Evolutionary conservation across 345 rosid genomes (phyloP).

Genomic region (Reutealis trisperma): DNA sequence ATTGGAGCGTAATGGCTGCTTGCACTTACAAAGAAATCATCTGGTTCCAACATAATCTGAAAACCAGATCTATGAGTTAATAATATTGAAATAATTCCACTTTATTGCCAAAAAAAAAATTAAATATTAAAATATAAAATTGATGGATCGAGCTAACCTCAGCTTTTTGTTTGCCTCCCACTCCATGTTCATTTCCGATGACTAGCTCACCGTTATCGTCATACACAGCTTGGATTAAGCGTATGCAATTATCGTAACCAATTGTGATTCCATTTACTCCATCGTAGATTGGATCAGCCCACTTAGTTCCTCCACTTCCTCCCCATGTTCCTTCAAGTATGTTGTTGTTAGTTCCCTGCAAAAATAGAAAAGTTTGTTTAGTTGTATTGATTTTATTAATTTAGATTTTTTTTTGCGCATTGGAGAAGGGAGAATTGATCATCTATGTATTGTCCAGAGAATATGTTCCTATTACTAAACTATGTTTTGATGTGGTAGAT

Average conservation of each 20-base stretch:
- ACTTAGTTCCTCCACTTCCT: conserved; percentile 66
- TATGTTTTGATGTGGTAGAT: too few species aligned
- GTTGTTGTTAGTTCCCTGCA: conserved; percentile 11
- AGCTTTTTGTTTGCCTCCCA: conserved; percentile 55
- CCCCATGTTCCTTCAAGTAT: conserved; percentile 74
- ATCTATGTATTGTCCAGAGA: too few species aligned
- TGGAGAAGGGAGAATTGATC: too few species aligned
- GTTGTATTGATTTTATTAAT: too few species aligned
- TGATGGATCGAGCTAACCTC: conserved; percentile 42
- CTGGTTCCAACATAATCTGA: conserved; percentile 76
- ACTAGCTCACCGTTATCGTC: conserved; percentile 62
- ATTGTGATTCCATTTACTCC: conserved; percentile 69
- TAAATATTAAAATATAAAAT: not conserved
- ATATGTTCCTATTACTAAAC: too few species aligned
- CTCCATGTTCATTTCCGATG: conserved; percentile 64
- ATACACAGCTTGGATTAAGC: conserved; percentile 58
- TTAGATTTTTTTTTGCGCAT: too few species aligned
- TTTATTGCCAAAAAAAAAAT: too few species aligned
- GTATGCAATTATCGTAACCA: conserved; percentile 61
- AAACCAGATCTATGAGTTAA: not conserved
- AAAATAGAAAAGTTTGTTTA: too few species aligned
- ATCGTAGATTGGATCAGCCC: conserved; percentile 69
- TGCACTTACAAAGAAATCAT: conserved; percentile 57
- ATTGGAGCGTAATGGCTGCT: conserved; percentile 62
- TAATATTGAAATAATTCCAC: too few species aligned